Percentiles rank a stretch among this genome's conserved stretches.
phyloP scores from a whole-genome alignment of 1,284 basidiomycete genomes.

The Boletus calvinii region DNA sequence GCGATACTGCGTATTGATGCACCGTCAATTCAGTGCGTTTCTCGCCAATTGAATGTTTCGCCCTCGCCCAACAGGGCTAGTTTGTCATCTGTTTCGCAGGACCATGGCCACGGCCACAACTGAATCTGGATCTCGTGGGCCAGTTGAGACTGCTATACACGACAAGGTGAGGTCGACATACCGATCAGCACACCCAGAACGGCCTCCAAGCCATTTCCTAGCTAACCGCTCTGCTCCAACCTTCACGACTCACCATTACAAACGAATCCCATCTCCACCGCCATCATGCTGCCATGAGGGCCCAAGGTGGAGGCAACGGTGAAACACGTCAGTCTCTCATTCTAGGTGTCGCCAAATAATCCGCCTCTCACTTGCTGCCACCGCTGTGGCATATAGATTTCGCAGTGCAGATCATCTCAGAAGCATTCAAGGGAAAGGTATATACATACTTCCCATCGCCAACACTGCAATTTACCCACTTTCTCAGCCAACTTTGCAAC shows the following conservation, averaged over 20 bases:
- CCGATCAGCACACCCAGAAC: conserved; percentile 23
- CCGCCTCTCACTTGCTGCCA: conserved; percentile 28
- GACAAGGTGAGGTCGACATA: conserved; percentile 48
- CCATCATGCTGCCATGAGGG: conserved; percentile 74
- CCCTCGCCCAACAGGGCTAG: conserved; percentile 20
- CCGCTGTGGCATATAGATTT: conserved; percentile 55
- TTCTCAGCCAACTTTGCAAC: conserved; percentile 65
- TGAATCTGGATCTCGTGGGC: conserved; percentile 34
- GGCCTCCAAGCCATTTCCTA: conserved; percentile 32
- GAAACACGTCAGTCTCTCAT: conserved; percentile 63
- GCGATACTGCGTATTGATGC: conserved; percentile 25
- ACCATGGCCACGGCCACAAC: conserved; percentile 30
- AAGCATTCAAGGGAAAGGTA: conserved; percentile 72
- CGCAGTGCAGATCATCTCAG: conserved; percentile 66
- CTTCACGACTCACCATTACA: conserved; percentile 56
- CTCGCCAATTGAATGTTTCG: conserved; percentile 27
- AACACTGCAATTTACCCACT: conserved; percentile 7
- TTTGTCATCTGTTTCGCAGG: conserved; percentile 22
- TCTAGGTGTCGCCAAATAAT: conserved; percentile 17
- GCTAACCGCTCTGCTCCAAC: conserved; percentile 58
- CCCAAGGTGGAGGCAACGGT: conserved; percentile 56
- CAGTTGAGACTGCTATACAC: conserved; percentile 47
- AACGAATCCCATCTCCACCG: conserved; percentile 80
- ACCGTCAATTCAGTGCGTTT: conserved; percentile 11
- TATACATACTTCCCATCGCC: conserved; percentile 12